Base-by-base conservation (phyloP, 2,329 filamentous ascomycete genomes). In the Blastomyces percursus region DNA sequence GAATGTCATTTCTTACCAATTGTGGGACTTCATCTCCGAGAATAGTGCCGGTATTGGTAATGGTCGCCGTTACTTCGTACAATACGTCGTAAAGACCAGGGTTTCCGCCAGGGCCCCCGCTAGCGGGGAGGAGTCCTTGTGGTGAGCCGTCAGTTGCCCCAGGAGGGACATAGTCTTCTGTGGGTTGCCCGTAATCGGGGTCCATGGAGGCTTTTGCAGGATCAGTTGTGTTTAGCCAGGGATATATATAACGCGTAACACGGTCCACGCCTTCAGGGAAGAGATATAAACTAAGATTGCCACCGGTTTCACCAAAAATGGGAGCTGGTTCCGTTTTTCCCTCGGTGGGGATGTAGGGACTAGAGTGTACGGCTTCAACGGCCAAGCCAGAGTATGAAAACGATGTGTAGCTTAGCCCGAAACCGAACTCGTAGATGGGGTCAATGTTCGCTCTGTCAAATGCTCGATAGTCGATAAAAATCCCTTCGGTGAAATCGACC, bases 141-240 rank as follows among this genome's bases (percentile, higher is more conserved):
- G 84, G 73, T 21, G 78, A 79, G 59, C 80, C 78, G 67, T 86
- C 80, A 2, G 73, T 76, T 1, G 79, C 77, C 58, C 79, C 78
- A 2, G 75, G 70, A 2, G 84, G 83, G 46, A 84, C 74, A 66
- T 79, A 82, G 16, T 77, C 68, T n/a, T 75, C 76, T 52, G 77
- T 69, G 12, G 80, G 74, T 64, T 78, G 67, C 59, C 82, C 84
- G 69, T 86, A 87, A 64, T 81, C 69, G 0, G 79, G 77, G 65
- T 85, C 81, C 42, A 74, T 76, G 24, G 81, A 79, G 2, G 84
- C 79, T 30, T 75, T 74, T 59, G 74, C 72, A 12, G 84, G 76
- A 67, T 84, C 78, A 54, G 83, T 85, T 40, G 77, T 80, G 77
- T 86, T 86, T 67, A 87, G 75, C 75, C 81, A 87, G 2, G 85